phyloP scores from a whole-genome alignment of 805 yeast species.

The Wickerhamomyces hampshirensis region DNA sequence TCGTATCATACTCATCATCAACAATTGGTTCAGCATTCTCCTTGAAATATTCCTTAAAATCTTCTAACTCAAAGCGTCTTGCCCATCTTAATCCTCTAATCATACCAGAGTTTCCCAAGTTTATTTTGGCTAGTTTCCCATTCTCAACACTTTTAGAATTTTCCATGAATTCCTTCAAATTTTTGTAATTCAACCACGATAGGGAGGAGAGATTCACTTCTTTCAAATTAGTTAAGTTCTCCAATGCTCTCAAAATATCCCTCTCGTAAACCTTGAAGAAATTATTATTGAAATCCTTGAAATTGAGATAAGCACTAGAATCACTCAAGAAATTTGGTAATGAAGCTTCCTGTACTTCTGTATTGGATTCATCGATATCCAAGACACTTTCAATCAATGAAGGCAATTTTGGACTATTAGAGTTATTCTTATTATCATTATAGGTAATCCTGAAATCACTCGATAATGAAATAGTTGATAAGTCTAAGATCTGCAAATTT shows the following conservation, averaged over 20 bases:
- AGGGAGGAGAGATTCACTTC: constrained; percentile 32
- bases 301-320: constrained; percentile 21
- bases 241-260: constrained; percentile 25
- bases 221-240: constrained; percentile 33
- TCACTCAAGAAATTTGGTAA: constrained; percentile 15
- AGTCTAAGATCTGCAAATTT: constrained; percentile 48
- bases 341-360: neutral
- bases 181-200: constrained; percentile 42
- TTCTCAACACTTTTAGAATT: constrained; percentile 18
- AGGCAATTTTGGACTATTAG: constrained; percentile 4
- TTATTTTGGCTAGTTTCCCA: constrained; percentile 22
- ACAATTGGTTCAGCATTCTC: constrained; percentile 13
- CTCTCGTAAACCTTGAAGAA: constrained; percentile 18
- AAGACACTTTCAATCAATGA: constrained; percentile 23
- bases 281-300: constrained; percentile 7
- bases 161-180: constrained; percentile 27
- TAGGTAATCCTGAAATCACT: constrained; percentile 54
- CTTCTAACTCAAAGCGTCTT: constrained; percentile 9
- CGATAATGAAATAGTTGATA: constrained; percentile 60
- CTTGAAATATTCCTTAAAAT: constrained; percentile 16
- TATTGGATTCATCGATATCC: constrained; percentile 1
- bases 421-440: constrained; percentile 1
- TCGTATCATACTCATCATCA: constrained; percentile 5
- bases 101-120: constrained; percentile 48
- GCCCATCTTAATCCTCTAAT: constrained; percentile 44